Evolutionary conservation across 2,329 filamentous ascomycete genomes (phyloP).

Genomic region (Lecanicillium sp.): DNA sequence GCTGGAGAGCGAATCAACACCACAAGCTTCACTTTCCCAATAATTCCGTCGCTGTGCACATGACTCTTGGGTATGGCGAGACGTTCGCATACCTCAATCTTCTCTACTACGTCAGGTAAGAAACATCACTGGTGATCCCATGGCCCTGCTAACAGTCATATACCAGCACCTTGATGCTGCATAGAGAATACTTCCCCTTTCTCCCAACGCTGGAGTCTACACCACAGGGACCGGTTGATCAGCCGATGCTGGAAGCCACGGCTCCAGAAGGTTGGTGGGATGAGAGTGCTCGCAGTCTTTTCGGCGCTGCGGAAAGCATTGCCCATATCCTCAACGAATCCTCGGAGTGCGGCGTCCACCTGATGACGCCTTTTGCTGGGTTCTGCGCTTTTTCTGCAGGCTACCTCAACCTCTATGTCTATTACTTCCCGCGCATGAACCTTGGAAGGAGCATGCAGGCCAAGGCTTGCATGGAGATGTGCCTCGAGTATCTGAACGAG

Average conservation of each 20-base stretch:
- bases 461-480: constrained; percentile 19
- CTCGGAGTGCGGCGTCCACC: constrained; percentile 28
- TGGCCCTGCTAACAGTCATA: neutral
- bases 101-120: constrained; percentile 37
- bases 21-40: constrained; percentile 31
- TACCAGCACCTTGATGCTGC: constrained; percentile 34
- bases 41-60: constrained; percentile 32
- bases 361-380: constrained; percentile 37
- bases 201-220: constrained; percentile 29
- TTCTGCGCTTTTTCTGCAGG: constrained; percentile 42
- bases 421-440: constrained; percentile 36
- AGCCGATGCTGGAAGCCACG: constrained; percentile 31
- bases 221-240: constrained; percentile 35
- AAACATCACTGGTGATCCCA: neutral
- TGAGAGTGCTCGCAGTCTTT: constrained; percentile 31
- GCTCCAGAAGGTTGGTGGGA: constrained; percentile 36
- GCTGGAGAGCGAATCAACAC: constrained; percentile 32
- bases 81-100: constrained; percentile 38
- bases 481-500: constrained; percentile 22
- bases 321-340: constrained; percentile 31
- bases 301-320: constrained; percentile 30
- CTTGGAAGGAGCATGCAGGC: constrained; percentile 24
- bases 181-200: constrained; percentile 39
- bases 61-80: constrained; percentile 34
- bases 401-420: constrained; percentile 36